A percentile compares a stretch with the other conserved stretches of the same genome.
Conservation (phyloP, 2,329 filamentous ascomycete species). For the Alternaria angustiovoidea region DNA sequence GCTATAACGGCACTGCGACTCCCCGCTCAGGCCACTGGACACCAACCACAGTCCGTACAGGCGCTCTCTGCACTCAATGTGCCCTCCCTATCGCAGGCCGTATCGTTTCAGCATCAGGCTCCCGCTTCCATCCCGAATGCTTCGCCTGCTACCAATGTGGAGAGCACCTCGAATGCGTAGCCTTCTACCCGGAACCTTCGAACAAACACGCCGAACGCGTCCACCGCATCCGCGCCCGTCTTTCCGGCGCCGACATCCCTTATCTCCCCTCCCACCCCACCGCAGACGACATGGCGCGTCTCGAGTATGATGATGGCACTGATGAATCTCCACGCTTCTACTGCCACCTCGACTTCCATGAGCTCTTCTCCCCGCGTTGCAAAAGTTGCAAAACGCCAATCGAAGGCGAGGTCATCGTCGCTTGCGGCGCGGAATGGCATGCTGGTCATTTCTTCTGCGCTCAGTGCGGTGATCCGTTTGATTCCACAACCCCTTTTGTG, state of each 20-base stretch:
- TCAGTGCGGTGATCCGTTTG: slow-evolving; percentile 88
- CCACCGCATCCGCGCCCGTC: slow-evolving; percentile 72
- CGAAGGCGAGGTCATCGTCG: slow-evolving; percentile 91
- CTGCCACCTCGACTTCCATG: slow-evolving; percentile 99
- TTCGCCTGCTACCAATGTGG: slow-evolving; percentile 89
- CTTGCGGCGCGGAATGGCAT: slow-evolving; percentile 95
- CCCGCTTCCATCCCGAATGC: slow-evolving; percentile 90
- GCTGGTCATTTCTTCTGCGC: slow-evolving; percentile 99
- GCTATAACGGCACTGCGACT: slow-evolving; percentile 44
- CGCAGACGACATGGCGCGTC: slow-evolving; percentile 64
- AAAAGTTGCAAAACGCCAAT: slow-evolving; percentile 97
- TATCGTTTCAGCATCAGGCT: slow-evolving; percentile 82
- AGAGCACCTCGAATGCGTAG: slow-evolving; percentile 89
- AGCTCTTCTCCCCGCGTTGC: slow-evolving; percentile 89
- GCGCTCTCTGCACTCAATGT: slow-evolving; percentile 85
- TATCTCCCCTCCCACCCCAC: slow-evolving; percentile 52
- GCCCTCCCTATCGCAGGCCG: slow-evolving; percentile 85
- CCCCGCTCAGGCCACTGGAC: slow-evolving; percentile 55
- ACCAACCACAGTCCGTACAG: slow-evolving; percentile 59
- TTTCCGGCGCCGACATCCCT: slow-evolving; percentile 60
- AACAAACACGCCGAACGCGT: slow-evolving; percentile 74
- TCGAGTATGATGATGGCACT: slow-evolving; percentile 67
- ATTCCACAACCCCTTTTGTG: slow-evolving; percentile 77
- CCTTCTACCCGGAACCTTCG: slow-evolving; percentile 93
- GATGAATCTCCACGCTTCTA: slow-evolving; percentile 82